phyloP scores from a whole-genome alignment of 139 green algal genomes.

The Tetratostichococcus sp. region DNA sequence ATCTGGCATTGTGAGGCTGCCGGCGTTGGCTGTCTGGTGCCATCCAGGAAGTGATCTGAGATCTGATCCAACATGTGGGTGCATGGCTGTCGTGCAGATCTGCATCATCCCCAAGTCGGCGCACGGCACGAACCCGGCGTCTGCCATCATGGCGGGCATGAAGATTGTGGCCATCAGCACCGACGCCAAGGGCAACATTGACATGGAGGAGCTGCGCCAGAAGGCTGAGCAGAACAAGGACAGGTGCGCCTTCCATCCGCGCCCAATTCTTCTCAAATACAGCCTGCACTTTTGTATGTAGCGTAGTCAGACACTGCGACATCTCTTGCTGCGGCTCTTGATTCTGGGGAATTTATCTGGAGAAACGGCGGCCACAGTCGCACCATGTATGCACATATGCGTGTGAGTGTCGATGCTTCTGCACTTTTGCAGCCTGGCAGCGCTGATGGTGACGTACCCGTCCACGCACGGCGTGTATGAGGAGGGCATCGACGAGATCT shows the following conservation, averaged over 20 bases:
- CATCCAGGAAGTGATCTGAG: too few species aligned
- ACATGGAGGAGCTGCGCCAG: conserved; percentile 86
- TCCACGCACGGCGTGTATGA: conserved; percentile 98
- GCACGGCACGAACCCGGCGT: conserved; percentile 97
- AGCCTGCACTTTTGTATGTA: too few species aligned
- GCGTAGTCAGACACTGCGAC: too few species aligned
- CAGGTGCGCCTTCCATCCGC: conserved; percentile 34
- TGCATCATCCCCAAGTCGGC: conserved; percentile 98
- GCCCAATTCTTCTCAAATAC: too few species aligned
- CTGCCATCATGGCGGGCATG: conserved; percentile 96
- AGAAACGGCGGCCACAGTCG: too few species aligned
- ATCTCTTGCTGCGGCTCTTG: too few species aligned
- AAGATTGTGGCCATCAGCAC: conserved; percentile 85
- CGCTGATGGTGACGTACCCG: conserved; percentile 99
- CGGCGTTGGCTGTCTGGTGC: too few species aligned
- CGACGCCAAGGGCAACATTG: conserved; percentile 86
- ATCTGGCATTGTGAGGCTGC: background rate
- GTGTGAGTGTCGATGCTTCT: too few species aligned
- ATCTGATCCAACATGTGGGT: too few species aligned
- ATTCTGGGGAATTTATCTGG: too few species aligned
- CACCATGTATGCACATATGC: too few species aligned
- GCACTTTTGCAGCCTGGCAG: conserved; percentile 67
- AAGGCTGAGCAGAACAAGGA: conserved; percentile 85
- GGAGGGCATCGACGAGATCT: conserved; percentile 95
- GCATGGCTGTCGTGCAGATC: conserved; percentile 35